phyloP scores from a whole-genome alignment of 2,329 filamentous ascomycete species.

The Raffaelea arxii region DNA sequence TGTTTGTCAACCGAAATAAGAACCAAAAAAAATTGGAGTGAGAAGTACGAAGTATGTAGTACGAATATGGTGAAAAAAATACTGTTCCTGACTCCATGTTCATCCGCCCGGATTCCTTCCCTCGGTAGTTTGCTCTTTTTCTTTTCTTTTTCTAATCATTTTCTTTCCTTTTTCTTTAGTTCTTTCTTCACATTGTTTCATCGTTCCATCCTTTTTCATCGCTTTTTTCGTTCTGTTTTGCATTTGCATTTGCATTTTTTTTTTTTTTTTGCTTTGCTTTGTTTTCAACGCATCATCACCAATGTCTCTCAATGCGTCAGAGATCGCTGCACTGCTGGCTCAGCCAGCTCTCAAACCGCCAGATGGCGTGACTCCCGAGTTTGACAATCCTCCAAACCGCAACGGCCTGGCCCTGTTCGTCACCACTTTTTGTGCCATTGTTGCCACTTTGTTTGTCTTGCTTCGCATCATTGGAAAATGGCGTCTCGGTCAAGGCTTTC shows the following conservation, averaged over 20 bases:
- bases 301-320: not conserved
- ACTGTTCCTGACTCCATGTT: too few species aligned
- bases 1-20: too few species aligned
- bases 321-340: not conserved
- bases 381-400: conserved; percentile 6
- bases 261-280: not conserved
- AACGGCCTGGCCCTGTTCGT: conserved; percentile 8
- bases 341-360: not conserved
- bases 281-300: not conserved
- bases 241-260: not conserved
- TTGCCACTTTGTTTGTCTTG: conserved; percentile 15
- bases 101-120: too few species aligned
- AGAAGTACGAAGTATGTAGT: too few species aligned
- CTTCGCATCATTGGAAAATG: conserved; percentile 4
- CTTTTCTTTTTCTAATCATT: not conserved
- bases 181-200: not conserved
- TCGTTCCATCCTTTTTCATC: not conserved
- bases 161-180: not conserved
- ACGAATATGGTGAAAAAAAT: too few species aligned
- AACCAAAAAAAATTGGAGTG: too few species aligned
- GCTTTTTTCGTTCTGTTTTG: not conserved
- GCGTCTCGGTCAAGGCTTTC: not conserved
- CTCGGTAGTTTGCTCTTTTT: not conserved
- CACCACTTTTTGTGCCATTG: conserved; percentile 12
- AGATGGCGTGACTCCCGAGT: not conserved